Percentiles rank a stretch among this genome's conserved stretches.
Evolutionary conservation across 305 asterid genomes (phyloP).

Genomic region (Solanum hybrid): DNA sequence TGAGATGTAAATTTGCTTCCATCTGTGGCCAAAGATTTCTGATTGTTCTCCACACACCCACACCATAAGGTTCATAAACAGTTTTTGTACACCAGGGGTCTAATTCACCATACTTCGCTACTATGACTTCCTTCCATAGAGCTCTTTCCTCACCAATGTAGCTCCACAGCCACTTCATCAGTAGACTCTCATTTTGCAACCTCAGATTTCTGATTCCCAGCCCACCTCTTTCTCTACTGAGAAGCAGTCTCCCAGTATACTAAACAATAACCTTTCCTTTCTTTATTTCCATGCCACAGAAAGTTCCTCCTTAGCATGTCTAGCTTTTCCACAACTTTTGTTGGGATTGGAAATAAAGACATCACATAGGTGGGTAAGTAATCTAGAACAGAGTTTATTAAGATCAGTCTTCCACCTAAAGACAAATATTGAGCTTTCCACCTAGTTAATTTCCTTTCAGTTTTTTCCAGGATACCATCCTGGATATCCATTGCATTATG

Average conservation of each 20-base stretch:
- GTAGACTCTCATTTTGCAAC: background rate
- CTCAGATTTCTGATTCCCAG: background rate
- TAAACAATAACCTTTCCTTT: background rate
- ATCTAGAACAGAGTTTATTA: background rate
- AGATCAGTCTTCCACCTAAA: background rate
- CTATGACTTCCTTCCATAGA: background rate
- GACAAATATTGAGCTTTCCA: background rate
- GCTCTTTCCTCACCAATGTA: background rate
- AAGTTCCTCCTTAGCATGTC: background rate
- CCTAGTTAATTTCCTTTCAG: background rate
- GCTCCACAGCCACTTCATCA: background rate
- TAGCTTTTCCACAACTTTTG: background rate
- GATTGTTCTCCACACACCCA: background rate
- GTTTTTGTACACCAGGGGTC: background rate
- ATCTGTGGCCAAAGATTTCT: background rate
- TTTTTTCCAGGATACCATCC: background rate
- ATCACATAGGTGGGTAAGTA: background rate
- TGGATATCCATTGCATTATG: background rate
- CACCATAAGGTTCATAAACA: background rate
- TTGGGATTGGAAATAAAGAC: background rate
- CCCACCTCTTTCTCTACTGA: background rate
- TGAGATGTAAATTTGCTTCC: background rate
- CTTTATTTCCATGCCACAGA: background rate
- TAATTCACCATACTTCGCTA: background rate
- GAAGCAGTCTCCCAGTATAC: background rate